phyloP scores from a whole-genome alignment of 163 green algal species.

The Scenedesmus sp. region DNA sequence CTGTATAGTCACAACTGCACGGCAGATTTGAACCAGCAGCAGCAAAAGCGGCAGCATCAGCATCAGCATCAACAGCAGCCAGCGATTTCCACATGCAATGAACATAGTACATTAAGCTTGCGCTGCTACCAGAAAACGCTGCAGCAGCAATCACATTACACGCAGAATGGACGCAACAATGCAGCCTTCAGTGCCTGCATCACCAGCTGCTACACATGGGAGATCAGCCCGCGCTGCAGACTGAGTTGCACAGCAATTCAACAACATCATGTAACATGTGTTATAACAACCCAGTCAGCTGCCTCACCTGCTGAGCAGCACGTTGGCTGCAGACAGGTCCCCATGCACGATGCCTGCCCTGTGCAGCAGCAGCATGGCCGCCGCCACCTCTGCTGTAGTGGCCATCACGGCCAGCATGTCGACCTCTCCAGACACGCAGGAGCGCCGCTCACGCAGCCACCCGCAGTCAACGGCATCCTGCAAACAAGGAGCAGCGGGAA shows the following conservation, averaged over 20 bases:
- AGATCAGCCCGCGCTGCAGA: no score
- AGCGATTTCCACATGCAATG: neutral
- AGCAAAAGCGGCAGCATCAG: neutral
- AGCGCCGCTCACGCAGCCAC: neutral
- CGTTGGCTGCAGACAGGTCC: neutral
- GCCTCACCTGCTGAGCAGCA: neutral
- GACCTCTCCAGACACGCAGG: neutral
- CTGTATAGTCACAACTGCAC: neutral
- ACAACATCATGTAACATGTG: neutral
- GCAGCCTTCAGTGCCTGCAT: no score
- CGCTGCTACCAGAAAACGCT: no score
- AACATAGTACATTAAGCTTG: no score
- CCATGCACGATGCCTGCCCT: neutral
- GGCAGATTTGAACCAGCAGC: neutral
- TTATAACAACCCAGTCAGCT: neutral
- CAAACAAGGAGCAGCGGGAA: neutral
- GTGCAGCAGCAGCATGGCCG: neutral
- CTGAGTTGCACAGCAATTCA: no score
- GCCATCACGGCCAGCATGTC: slow-evolving; percentile 5
- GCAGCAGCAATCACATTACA: no score
- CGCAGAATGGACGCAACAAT: no score
- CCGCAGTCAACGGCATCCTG: neutral
- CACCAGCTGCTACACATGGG: no score
- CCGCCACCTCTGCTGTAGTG: neutral
- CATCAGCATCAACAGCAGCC: neutral